Base-by-base conservation (phyloP, 768 basidiomycete genomes). In the Cyathus striatus region DNA sequence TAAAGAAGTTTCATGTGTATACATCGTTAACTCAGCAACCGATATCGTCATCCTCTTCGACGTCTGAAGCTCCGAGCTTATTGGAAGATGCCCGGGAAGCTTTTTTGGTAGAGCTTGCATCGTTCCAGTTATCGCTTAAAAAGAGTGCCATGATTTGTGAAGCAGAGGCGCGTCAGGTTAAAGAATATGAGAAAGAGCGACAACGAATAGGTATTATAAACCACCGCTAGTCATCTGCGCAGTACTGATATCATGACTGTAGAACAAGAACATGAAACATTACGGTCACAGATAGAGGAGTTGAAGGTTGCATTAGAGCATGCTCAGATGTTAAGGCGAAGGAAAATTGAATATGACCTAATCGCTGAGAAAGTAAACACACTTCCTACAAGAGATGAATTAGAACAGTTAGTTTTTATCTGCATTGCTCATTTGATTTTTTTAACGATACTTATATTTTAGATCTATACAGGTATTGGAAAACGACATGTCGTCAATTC, bases 271-370 rank as follows among this genome's bases (percentile, higher is more conserved):
- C 87, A 86, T 49, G 79, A 70, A 18, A 75, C 70, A 7, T 62
- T 90, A 40, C 72, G 73, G 49, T 71, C 63, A 6, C 87, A 91
- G 52, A 90, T 92, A 40, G 78, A 82, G 50, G 81, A 86, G 49
- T 73, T 92, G 51, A 91, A 90, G 62, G 69, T 71, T 16, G 75
- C 78, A 3, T 61, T 92, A 44, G 87, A 90, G 50, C 79, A 89
- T 49, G 89, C 86, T 4, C 90, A 92, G 54, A 67, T 84, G 55
- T 66, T 81, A 43, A 78, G 90, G 37, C 72, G 70, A 46, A 75
- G 82, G 42, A 92, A 90, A 67, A 89, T 91, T 51, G 90, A 92
- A 55, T 92, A 92, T 56, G 90, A 92, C 66, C 67, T 75, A 36
- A 76, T 92, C 27, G 78, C 90, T 2, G 90, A 91, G 63, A 89